A percentile compares a stretch with the other conserved stretches of the same genome.
phyloP scores from a whole-genome alignment of 2,329 filamentous ascomycete genomes.

The Pseudocercospora musae region DNA sequence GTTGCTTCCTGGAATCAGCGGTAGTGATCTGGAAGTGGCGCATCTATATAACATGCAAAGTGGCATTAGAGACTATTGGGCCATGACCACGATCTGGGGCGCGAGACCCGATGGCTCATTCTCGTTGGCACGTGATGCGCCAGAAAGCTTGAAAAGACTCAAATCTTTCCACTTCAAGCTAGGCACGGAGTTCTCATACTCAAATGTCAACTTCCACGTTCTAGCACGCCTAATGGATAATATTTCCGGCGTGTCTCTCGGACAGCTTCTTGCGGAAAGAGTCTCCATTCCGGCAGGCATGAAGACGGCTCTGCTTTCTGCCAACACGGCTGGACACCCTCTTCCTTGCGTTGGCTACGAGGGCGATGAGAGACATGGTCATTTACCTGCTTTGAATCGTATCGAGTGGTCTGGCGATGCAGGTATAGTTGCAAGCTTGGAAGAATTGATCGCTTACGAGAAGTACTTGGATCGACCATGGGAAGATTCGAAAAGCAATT shows the following conservation, averaged over 20 bases:
- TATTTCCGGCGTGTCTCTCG: slow-evolving; percentile 37
- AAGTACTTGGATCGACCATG: slow-evolving; percentile 38
- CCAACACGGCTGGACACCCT: slow-evolving; percentile 40
- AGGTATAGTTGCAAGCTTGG: slow-evolving; percentile 43
- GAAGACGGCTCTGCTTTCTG: slow-evolving; percentile 40
- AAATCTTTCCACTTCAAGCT: slow-evolving; percentile 43
- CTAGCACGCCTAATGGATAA: slow-evolving; percentile 41
- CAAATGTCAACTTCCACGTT: slow-evolving; percentile 45
- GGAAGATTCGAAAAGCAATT: slow-evolving; percentile 36
- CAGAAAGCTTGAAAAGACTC: slow-evolving; percentile 30
- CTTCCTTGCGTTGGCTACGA: slow-evolving; percentile 45
- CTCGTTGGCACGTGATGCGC: slow-evolving; percentile 35
- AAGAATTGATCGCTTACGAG: slow-evolving; percentile 49
- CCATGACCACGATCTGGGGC: slow-evolving; percentile 44
- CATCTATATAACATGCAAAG: slow-evolving; percentile 43
- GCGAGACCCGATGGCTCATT: slow-evolving; percentile 41
- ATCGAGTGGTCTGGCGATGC: slow-evolving; percentile 50
- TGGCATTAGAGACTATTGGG: slow-evolving; percentile 48
- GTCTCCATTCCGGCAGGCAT: slow-evolving; percentile 44
- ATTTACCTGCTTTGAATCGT: slow-evolving; percentile 37
- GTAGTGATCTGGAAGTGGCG: slow-evolving; percentile 35
- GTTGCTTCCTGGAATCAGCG: slow-evolving; percentile 32
- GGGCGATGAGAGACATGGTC: slow-evolving; percentile 40
- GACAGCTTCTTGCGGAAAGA: slow-evolving; percentile 37
- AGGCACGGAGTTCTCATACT: slow-evolving; percentile 45